Percentiles rank a stretch among this genome's conserved stretches.
These are phyloP conservation scores for Solanum lignicaule DNA, from an alignment of 257 asterid genomes.

Conservation along the genomic window DNA sequence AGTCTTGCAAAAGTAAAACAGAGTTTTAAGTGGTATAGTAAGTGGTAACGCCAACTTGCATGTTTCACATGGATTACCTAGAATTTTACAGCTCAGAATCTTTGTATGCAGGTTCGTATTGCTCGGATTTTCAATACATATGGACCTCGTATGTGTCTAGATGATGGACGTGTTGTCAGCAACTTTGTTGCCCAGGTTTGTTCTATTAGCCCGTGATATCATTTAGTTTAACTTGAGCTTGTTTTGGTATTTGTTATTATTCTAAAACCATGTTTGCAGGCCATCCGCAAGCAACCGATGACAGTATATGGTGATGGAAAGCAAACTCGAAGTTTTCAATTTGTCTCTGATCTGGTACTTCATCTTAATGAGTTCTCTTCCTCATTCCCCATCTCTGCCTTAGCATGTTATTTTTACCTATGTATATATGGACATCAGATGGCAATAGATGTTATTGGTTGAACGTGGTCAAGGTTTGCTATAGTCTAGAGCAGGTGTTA, in stretches of 20 bases:
- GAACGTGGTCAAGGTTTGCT: background rate
- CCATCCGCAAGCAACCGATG: constrained; percentile 77
- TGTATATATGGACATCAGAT: background rate
- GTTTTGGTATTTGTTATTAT: background rate
- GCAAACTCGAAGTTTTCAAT: constrained; percentile 93
- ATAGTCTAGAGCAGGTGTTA: background rate
- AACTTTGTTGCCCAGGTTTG: constrained; percentile 94
- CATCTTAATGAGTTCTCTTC: background rate
- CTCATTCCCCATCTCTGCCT: background rate
- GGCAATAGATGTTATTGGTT: background rate
- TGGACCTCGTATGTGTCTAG: constrained; percentile 97
- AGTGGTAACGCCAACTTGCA: background rate
- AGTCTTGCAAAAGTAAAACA: background rate
- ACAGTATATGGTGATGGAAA: constrained; percentile 94
- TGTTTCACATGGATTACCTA: background rate
- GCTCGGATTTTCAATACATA: constrained; percentile 95
- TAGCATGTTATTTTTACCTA: background rate
- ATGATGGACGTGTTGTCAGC: constrained; percentile 99
- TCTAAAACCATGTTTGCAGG: constrained; percentile 32
- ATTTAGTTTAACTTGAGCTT: background rate
- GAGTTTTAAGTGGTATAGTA: background rate
- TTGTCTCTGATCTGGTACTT: constrained; percentile 87
- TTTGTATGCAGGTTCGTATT: constrained; percentile 65
- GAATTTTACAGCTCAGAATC: background rate
- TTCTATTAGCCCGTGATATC: background rate